phyloP scores from a whole-genome alignment of 164 flowering plant genomes.

The Amborella trichopoda region DNA sequence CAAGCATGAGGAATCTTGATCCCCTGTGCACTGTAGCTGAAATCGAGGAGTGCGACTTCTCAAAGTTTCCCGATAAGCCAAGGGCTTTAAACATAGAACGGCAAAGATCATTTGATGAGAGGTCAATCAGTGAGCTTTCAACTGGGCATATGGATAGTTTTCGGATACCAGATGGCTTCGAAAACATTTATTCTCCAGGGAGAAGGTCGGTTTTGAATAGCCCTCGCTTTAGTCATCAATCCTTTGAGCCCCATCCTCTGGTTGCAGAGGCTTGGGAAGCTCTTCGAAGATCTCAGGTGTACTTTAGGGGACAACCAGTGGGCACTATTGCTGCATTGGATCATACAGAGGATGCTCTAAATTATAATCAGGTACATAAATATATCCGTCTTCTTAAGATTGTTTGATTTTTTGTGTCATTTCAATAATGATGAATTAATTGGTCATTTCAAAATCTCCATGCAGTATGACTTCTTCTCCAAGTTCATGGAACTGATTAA shows the following conservation, averaged over 20 bases:
- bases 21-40: slow-evolving; percentile 14
- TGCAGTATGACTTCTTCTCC: no score
- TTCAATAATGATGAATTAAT: no score
- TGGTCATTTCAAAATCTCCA: no score
- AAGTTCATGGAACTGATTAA: no score
- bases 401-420: no score
- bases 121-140: slow-evolving; percentile 38
- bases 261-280: slow-evolving; percentile 77
- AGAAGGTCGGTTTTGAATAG: slow-evolving; percentile 33
- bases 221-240: slow-evolving; percentile 24
- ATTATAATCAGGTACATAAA: slow-evolving; percentile 79
- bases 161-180: slow-evolving; percentile 22
- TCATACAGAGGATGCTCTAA: slow-evolving; percentile 53
- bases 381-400: no score
- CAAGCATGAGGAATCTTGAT: slow-evolving; percentile 13
- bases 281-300: slow-evolving; percentile 52
- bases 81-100: slow-evolving; percentile 45
- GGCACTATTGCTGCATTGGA: slow-evolving; percentile 89
- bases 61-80: slow-evolving; percentile 32
- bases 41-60: slow-evolving; percentile 41
- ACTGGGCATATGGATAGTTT: slow-evolving; percentile 20
- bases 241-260: slow-evolving; percentile 51
- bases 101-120: slow-evolving; percentile 49
- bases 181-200: slow-evolving; percentile 31
- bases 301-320: slow-evolving; percentile 69